Evolutionary conservation across 495 filamentous ascomycete genomes (phyloP).

Genomic region (Penicillium ochrochloron): DNA sequence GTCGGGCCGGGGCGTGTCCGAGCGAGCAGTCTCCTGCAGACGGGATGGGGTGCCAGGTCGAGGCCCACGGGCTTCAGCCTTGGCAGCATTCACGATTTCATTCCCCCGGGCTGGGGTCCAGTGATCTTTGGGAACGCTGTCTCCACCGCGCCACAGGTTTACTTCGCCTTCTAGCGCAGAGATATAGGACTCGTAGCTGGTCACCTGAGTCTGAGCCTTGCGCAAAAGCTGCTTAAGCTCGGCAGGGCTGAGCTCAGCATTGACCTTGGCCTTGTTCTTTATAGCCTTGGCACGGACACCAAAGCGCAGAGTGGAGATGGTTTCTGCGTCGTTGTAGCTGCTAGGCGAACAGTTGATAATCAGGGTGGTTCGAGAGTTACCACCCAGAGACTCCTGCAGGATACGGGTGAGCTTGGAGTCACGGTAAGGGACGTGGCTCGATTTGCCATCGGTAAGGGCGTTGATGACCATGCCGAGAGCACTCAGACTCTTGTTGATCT

Average conservation of each 20-base stretch:
- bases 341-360: conserved; percentile 99
- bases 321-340: conserved; percentile 97
- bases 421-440: conserved; percentile 94
- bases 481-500: conserved; percentile 99
- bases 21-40: conserved; percentile 56
- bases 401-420: conserved; percentile 98
- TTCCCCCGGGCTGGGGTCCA: conserved; percentile 66
- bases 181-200: conserved; percentile 85
- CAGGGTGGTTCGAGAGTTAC: conserved; percentile 94
- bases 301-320: conserved; percentile 89
- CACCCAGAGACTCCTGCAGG: conserved; percentile 92
- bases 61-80: conserved; percentile 61
- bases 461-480: conserved; percentile 99
- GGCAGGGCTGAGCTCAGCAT: conserved; percentile 91
- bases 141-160: conserved; percentile 82
- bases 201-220: conserved; percentile 88
- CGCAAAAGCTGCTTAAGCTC: conserved; percentile 91
- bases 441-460: conserved; percentile 95
- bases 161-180: conserved; percentile 84
- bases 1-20: conserved; percentile 74
- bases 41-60: conserved; percentile 84
- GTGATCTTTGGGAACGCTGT: conserved; percentile 84
- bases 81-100: conserved; percentile 62
- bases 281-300: conserved; percentile 97
- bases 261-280: conserved; percentile 99